These are phyloP conservation scores for Backusella tarrabulga DNA, from an alignment of 192 early-diverging fungal species.

Conservation along the genomic window DNA sequence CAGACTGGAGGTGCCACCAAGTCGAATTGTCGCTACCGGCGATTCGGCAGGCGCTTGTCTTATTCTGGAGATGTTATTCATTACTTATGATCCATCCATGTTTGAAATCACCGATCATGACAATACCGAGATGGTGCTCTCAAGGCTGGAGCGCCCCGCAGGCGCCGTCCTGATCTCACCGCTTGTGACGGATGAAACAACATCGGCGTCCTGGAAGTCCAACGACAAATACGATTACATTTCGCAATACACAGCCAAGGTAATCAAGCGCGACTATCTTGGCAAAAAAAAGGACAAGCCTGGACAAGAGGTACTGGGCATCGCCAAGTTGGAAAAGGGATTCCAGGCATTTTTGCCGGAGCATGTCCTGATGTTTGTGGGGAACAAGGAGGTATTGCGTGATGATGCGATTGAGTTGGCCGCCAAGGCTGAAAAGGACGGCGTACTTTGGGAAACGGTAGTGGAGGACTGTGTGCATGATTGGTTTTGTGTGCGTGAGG, in stretches of 20 bases:
- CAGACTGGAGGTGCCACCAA: constrained; percentile 5
- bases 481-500: constrained; percentile 38
- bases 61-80: constrained; percentile 30
- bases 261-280: constrained; percentile 35
- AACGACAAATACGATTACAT: constrained; percentile 36
- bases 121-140: background rate
- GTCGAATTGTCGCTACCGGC: constrained; percentile 28
- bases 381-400: constrained; percentile 32
- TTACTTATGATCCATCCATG: constrained; percentile 32
- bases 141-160: constrained; percentile 28
- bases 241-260: constrained; percentile 31
- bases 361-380: constrained; percentile 23
- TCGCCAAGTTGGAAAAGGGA: constrained; percentile 24
- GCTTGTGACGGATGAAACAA: constrained; percentile 34
- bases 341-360: constrained; percentile 26
- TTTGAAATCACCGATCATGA: constrained; percentile 32
- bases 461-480: constrained; percentile 37
- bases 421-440: constrained; percentile 26
- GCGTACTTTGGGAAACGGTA: constrained; percentile 23
- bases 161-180: constrained; percentile 36
- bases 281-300: background rate
- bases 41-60: constrained; percentile 30
- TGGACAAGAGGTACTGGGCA: constrained; percentile 18
- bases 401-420: constrained; percentile 32
- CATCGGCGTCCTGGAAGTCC: constrained; percentile 25